These are phyloP conservation scores for Talaromyces atroroseus DNA, from an alignment of 2,329 filamentous ascomycete species.

Conservation along the genomic window DNA sequence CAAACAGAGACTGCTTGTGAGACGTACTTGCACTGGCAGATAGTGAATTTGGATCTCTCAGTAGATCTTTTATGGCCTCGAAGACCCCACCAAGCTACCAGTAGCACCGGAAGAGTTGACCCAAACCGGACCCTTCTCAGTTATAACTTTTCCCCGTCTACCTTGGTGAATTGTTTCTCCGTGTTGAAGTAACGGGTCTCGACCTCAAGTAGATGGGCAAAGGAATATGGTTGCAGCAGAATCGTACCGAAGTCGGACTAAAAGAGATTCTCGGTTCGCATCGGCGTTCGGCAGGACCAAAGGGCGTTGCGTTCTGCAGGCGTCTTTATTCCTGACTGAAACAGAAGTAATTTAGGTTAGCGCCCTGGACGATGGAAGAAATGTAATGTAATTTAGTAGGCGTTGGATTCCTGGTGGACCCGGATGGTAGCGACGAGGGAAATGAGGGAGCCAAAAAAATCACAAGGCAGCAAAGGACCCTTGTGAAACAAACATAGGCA, in stretches of 20 bases:
- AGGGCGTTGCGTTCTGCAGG: not conserved
- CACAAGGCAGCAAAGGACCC: not conserved
- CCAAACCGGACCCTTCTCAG: not conserved
- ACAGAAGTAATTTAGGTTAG: not conserved
- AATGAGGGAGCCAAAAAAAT: not conserved
- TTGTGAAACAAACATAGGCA: not conserved
- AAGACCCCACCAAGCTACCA: constrained; percentile 14
- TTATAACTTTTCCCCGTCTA: not conserved
- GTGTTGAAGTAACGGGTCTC: not conserved
- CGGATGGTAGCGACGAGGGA: not conserved
- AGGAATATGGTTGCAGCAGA: not conserved
- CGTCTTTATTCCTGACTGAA: not conserved
- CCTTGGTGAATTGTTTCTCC: not conserved
- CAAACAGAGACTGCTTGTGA: constrained; percentile 4
- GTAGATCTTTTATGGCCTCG: constrained; percentile 6
- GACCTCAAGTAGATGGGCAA: not conserved
- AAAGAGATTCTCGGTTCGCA: constrained; percentile 5
- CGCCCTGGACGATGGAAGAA: not conserved
- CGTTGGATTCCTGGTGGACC: not conserved
- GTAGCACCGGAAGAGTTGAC: constrained; percentile 9
- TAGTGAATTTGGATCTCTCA: constrained; percentile 7
- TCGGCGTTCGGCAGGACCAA: constrained; percentile 4
- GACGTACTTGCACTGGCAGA: constrained; percentile 10
- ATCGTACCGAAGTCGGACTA: constrained; percentile 6
- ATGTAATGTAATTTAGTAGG: not conserved